Evolutionary conservation across 208 protist species (phyloP), one percentile per base, ranked within the genome.

Genomic region (Wallacemonas rigidus): DNA sequence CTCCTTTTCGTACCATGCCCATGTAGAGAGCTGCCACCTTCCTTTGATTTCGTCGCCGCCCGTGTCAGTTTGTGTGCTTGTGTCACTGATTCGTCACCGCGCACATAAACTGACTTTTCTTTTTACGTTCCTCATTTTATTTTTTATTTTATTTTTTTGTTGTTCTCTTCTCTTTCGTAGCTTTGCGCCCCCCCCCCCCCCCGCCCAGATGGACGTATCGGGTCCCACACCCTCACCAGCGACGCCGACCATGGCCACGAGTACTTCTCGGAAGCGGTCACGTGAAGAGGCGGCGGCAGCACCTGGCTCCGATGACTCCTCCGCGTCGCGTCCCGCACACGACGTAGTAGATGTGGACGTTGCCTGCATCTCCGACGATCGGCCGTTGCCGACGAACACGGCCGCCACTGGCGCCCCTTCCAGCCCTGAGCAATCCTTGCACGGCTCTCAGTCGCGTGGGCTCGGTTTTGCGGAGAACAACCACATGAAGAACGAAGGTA

Each of bases 301-400:
- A 53, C 48, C 48, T 53, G 48, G 48, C 48, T 53, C 48, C 48
- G 48, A 53, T n/a, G 48, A 53, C 48, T 53, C 48, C 11, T 53
- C 48, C 9, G 48, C 48, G 11, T 53, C 48, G 9, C 48, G 48
- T 9, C 48, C 48, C 9, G 48, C 48, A 15, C 48, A 53, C 48
- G 48, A 53, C 11, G 48, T 53, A 15, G 48, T 53, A 15, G 48
- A 53, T 53, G 48, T 53, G 11, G 48, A 53, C 15, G 48, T 53
- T 9, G 48, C 11, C 48, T 53, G 48, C 48, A 53, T 9, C 48
- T 53, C 48, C 15, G 48, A 53, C 11, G 48, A 15, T 53, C 48
- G 11, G 11, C 0, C 48, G 11, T n/a, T 15, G 48, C 11, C 48
- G 26, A 26, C 26, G 26, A 26, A 26, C 26, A 26, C 26, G 26